Evolutionary conservation across 108 stramenopile species (phyloP).

Genomic region (Cyclostephanos invisitatus): DNA sequence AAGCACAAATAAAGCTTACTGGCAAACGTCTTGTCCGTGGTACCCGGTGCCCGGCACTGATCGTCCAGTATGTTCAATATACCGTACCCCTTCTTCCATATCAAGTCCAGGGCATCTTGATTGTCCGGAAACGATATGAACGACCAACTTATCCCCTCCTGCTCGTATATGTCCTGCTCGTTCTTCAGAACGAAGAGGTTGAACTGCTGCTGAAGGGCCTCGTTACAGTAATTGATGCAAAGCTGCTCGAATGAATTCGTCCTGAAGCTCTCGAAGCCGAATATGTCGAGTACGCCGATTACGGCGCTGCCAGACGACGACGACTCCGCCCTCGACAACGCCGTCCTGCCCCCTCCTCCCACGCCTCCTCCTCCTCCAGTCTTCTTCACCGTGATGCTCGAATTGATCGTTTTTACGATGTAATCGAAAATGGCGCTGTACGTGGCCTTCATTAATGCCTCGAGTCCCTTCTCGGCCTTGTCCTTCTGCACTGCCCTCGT

Average conservation of each 20-base stretch:
- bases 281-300: slow-evolving; percentile 97
- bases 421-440: slow-evolving; percentile 87
- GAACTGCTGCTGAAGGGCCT: slow-evolving; percentile 82
- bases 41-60: slow-evolving; percentile 60
- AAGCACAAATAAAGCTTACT: slow-evolving; percentile 12
- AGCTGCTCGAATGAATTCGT: slow-evolving; percentile 85
- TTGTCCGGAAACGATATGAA: slow-evolving; percentile 81
- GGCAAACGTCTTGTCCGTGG: slow-evolving; percentile 61
- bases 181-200: slow-evolving; percentile 59
- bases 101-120: slow-evolving; percentile 80
- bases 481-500: slow-evolving; percentile 60
- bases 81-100: slow-evolving; percentile 76
- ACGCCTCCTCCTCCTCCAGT: slow-evolving; percentile 15
- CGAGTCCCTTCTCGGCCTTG: slow-evolving; percentile 87
- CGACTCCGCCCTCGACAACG: neutral
- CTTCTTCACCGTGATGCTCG: slow-evolving; percentile 48
- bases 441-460: slow-evolving; percentile 93
- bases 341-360: neutral
- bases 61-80: slow-evolving; percentile 62
- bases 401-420: slow-evolving; percentile 82
- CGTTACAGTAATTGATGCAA: slow-evolving; percentile 89
- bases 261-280: slow-evolving; percentile 95
- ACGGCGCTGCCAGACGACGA: slow-evolving; percentile 39
- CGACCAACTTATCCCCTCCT: slow-evolving; percentile 60
- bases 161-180: slow-evolving; percentile 67